Percentiles rank a stretch among this genome's conserved stretches.
Evolutionary conservation across 805 yeast species (phyloP).

Genomic region (Isabelozyma rhagii): DNA sequence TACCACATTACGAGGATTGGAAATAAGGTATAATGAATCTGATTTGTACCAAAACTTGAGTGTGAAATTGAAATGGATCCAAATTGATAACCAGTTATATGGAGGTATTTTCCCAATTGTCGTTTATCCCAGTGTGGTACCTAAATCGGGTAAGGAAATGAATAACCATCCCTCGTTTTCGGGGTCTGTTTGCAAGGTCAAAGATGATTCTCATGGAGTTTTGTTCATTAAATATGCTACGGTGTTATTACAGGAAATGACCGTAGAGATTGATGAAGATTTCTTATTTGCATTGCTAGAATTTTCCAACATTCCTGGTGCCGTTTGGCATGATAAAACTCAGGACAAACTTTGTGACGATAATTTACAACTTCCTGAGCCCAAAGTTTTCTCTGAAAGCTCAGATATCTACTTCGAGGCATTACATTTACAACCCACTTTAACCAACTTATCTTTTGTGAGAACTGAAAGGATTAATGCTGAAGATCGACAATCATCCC

Average conservation of each 20-base stretch:
- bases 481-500: slow-evolving; percentile 57
- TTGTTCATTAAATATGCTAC: slow-evolving; percentile 90
- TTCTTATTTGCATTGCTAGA: slow-evolving; percentile 79
- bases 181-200: slow-evolving; percentile 76
- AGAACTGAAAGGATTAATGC: slow-evolving; percentile 77
- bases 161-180: slow-evolving; percentile 88
- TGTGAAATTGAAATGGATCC: slow-evolving; percentile 88
- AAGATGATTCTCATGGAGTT: slow-evolving; percentile 90
- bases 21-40: slow-evolving; percentile 76
- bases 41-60: slow-evolving; percentile 79
- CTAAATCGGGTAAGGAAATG: slow-evolving; percentile 79
- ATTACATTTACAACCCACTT: slow-evolving; percentile 87
- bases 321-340: slow-evolving; percentile 58
- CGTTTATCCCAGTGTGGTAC: slow-evolving; percentile 84
- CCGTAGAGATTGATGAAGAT: slow-evolving; percentile 92
- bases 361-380: slow-evolving; percentile 65
- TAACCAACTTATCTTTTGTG: slow-evolving; percentile 84
- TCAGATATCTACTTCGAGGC: slow-evolving; percentile 89
- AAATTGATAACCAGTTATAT: slow-evolving; percentile 85
- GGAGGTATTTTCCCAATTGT: slow-evolving; percentile 88
- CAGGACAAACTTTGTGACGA: slow-evolving; percentile 59
- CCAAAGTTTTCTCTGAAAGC: slow-evolving; percentile 50
- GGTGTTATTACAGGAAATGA: slow-evolving; percentile 80
- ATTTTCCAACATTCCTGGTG: slow-evolving; percentile 77
- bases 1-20: slow-evolving; percentile 77